phyloP scores from a whole-genome alignment of 208 protist species.

The Wallacemonas rigidus region DNA sequence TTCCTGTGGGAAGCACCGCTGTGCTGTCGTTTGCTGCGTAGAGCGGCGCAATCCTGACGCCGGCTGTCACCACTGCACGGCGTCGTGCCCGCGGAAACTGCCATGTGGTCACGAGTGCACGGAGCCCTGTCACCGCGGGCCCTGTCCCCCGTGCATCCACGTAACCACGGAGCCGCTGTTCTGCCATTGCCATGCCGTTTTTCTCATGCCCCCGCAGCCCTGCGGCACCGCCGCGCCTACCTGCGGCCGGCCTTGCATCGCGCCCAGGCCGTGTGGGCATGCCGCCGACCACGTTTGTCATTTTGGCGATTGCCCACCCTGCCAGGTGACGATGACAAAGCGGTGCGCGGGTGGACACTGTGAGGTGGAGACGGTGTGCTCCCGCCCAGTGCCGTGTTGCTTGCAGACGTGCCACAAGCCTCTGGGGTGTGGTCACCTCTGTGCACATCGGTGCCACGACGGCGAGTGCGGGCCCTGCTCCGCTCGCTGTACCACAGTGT shows the following conservation, averaged over 20 bases:
- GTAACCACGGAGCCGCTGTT: constrained; percentile 49
- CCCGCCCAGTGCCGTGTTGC: constrained; percentile 38
- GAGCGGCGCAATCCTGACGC: constrained; percentile 43
- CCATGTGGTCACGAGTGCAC: constrained; percentile 73
- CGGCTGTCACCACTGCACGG: constrained; percentile 47
- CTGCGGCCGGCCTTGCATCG: constrained; percentile 53
- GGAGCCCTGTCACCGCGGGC: constrained; percentile 63
- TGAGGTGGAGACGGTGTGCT: constrained; percentile 14
- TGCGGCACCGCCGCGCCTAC: constrained; percentile 63
- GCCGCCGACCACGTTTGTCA: constrained; percentile 59
- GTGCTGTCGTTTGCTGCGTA: constrained; percentile 56
- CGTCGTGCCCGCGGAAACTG: constrained; percentile 60
- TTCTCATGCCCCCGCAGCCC: constrained; percentile 67
- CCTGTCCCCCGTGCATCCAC: constrained; percentile 68
- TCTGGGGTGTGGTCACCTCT: constrained; percentile 68
- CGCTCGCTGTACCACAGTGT: constrained; percentile 37
- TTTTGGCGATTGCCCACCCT: constrained; percentile 74
- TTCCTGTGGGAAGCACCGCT: constrained; percentile 78
- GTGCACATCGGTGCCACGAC: constrained; percentile 55
- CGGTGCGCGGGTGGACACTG: constrained; percentile 53
- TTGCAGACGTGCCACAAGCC: constrained; percentile 40
- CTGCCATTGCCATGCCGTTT: constrained; percentile 57
- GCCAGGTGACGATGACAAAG: constrained; percentile 35
- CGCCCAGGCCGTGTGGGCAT: constrained; percentile 50
- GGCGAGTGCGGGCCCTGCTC: constrained; percentile 57